Evolutionary conservation across 768 basidiomycete genomes (phyloP), one percentile per base, ranked within the genome.

Genomic region (Coprinellus aureogranulatus): DNA sequence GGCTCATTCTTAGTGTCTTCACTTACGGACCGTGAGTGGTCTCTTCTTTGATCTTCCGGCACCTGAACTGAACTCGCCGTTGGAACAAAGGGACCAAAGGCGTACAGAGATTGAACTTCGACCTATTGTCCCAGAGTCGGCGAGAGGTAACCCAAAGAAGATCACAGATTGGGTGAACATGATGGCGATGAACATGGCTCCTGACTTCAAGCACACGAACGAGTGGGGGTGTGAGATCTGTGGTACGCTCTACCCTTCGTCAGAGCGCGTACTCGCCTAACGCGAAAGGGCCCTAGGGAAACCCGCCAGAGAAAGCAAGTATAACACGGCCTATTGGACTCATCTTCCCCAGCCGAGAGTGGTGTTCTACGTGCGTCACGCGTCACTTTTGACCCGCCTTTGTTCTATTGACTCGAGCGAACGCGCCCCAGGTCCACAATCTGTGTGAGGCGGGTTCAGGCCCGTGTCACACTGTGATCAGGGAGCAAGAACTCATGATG

Each of bases 1-100:
- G 39, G 50, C 30, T 52, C 20, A 22, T 20, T 16, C 55, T 62
- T 20, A 59, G 50, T 6, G 52, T 54, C 18, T 59, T 62, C 55
- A 59, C 58, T n/a, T 62, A 62, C 54, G 61, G 61, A 42, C 55
- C 55, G 61, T 62, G 48, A 26, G 59, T 53, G 22, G 16, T 6
- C 44, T 26, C 31, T 30, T n/a, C 11, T 27, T 25, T 40, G 2
- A 14, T 45, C 28, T 18, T n/a, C 30, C 28, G 16, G 26, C 16
- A n/a, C 22, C 5, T 20, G 1, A 18, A 16, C 9, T 34, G 25
- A 20, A 25, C 26, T 27, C 37, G n/a, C 14, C 56, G 14, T 40
- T 27, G 14, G 31, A 54, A 27, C 26, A 34, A 31, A 62, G 62
- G 26, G 42, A 58, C 23, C 52, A 58, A 30, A 9, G 55, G 3